phyloP scores from a whole-genome alignment of 441 rosid species.

The Syzygium malaccense region DNA sequence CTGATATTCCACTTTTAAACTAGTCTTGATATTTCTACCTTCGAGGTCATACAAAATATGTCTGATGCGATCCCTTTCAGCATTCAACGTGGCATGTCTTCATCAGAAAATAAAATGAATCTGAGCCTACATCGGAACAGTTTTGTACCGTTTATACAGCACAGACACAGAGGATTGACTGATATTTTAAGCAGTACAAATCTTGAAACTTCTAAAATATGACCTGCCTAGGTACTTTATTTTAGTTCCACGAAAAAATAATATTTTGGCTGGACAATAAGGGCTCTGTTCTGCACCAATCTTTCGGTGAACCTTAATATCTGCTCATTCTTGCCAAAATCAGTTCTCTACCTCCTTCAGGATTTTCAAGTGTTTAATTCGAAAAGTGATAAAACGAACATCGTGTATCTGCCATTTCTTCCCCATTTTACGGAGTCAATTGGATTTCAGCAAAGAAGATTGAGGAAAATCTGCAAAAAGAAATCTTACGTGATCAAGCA shows the following conservation, averaged over 20 bases:
- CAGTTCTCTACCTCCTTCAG: background rate
- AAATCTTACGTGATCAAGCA: constrained; percentile 46
- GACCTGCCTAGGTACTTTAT: background rate
- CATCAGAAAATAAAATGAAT: background rate
- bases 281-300: background rate
- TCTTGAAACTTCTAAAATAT: background rate
- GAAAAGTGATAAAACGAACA: background rate
- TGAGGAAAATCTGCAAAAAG: background rate
- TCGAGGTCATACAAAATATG: background rate
- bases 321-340: background rate
- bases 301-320: background rate
- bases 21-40: background rate
- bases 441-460: background rate
- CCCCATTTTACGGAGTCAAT: background rate
- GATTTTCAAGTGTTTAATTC: background rate
- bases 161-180: background rate
- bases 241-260: background rate
- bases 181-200: background rate
- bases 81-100: background rate
- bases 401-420: background rate
- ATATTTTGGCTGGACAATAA: background rate
- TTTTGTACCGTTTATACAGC: background rate
- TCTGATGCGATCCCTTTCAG: background rate
- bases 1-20: background rate
- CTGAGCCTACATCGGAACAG: background rate